A percentile compares a stretch with the other conserved stretches of the same genome.
Conservation (phyloP, 768 basidiomycete genomes). For the Hygrocybe punicea region DNA sequence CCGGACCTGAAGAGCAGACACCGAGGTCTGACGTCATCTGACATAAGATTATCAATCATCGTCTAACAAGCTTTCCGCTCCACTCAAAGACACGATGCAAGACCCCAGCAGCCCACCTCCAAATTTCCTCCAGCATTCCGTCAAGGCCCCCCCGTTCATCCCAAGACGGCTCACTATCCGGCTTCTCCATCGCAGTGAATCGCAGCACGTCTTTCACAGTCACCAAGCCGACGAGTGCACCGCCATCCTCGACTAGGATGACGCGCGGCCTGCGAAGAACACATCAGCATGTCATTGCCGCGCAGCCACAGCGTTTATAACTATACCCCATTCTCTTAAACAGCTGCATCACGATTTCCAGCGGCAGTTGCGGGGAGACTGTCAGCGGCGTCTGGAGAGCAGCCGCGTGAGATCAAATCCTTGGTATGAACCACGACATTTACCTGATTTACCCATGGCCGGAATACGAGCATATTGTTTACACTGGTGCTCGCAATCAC, state of each 20-base stretch:
- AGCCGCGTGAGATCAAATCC: not conserved
- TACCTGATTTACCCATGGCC: slow-evolving; percentile 96
- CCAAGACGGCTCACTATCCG: slow-evolving; percentile 53
- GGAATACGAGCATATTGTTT: slow-evolving; percentile 60
- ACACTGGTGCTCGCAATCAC: slow-evolving; percentile 59
- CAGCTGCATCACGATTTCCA: slow-evolving; percentile 96
- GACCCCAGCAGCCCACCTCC: slow-evolving; percentile 49
- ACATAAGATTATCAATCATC: too few relatives aligned
- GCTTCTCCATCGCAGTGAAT: slow-evolving; percentile 66
- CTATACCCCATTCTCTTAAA: slow-evolving; percentile 97
- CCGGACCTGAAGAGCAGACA: too few relatives aligned
- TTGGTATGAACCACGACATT: slow-evolving; percentile 12
- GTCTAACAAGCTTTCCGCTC: slow-evolving; percentile 36
- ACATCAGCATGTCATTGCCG: slow-evolving; percentile 1
- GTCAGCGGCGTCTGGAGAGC: slow-evolving; percentile 80
- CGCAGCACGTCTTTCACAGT: slow-evolving; percentile 95
- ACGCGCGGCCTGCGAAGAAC: slow-evolving; percentile 71
- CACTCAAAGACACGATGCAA: slow-evolving; percentile 37
- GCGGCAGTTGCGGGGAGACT: slow-evolving; percentile 83
- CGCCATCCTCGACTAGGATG: slow-evolving; percentile 90
- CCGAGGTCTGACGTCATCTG: not conserved
- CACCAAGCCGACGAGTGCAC: slow-evolving; percentile 76
- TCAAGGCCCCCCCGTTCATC: slow-evolving; percentile 64
- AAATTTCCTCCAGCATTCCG: slow-evolving; percentile 57
- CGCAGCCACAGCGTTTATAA: not conserved